Base-by-base conservation (phyloP, 768 basidiomycete genomes). In the Heimioporus sp. region DNA sequence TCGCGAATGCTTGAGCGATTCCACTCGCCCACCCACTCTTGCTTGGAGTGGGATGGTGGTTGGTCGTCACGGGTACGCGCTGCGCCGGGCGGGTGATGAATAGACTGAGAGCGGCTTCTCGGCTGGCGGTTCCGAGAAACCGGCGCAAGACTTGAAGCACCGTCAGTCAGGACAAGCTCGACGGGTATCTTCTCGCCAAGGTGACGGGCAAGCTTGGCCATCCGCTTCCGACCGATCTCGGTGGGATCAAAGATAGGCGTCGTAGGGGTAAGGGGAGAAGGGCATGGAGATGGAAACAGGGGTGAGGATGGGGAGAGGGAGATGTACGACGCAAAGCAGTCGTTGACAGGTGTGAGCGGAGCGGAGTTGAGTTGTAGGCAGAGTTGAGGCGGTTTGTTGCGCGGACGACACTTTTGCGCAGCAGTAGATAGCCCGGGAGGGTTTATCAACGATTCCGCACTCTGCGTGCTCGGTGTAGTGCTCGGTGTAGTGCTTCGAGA, bases 171-270 rank as follows among this genome's bases (percentile, higher is more conserved):
- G 40, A 85, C 75, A 21, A 85, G 75, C 58, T 82, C 81, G 3
- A 75, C 63, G 15, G 83, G 83, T 36, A 85, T 70, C 53, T 76
- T 77, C 66, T 83, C 82, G 32, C 83, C 83, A 8, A 85, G 70
- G 20, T 80, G 80, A 39, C 81, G 75, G 2, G 72, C 63, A 32
- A 85, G 72, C 64, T 85, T 85, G 7, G 79, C 81, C 75, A 84
- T 74, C 56, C 78, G 79, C 55, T 70, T 73, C 40, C 81, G 63
- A 17, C 75, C 72, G 16, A 70, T 56, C 53, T 72, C 73, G 1
- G 69, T 58, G 6, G 65, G 51, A 43, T 70, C 59, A 8, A 66
- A 64, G 15, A 50, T n/a, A 5, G 68, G 67, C 0, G 60, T 59
- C 15, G 40, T 44, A 20, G 68, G 64, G 12, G 60, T 52, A 10